These are phyloP conservation scores for Salvia miltiorrhiza DNA, from an alignment of 257 asterid species.

Conservation along the genomic window DNA sequence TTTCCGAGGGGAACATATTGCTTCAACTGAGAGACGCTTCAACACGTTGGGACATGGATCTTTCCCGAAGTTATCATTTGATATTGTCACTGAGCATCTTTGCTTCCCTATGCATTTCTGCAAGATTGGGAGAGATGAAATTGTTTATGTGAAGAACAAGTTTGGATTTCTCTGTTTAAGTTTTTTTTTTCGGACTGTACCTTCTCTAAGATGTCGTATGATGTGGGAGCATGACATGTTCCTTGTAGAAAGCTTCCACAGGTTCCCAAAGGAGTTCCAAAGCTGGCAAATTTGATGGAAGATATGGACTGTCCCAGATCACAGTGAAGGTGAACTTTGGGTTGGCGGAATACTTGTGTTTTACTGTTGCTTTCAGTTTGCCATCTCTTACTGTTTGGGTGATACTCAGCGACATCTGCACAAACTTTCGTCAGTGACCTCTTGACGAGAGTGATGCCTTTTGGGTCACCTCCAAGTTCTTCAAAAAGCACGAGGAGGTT, in stretches of 20 bases:
- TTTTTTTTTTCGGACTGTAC: slow-evolving; percentile 28
- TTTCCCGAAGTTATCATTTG: slow-evolving; percentile 60
- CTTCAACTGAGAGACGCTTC: slow-evolving; percentile 80
- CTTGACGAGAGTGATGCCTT: slow-evolving; percentile 61
- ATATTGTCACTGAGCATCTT: slow-evolving; percentile 68
- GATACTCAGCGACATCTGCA: slow-evolving; percentile 76
- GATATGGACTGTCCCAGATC: slow-evolving; percentile 66
- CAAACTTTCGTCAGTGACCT: slow-evolving; percentile 76
- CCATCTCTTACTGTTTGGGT: slow-evolving; percentile 75
- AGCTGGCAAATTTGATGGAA: slow-evolving; percentile 92
- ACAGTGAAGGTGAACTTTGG: slow-evolving; percentile 73
- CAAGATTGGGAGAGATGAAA: slow-evolving; percentile 6
- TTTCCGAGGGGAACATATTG: slow-evolving; percentile 50
- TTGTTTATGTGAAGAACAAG: background rate
- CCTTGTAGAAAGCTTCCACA: slow-evolving; percentile 91
- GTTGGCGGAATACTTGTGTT: slow-evolving; percentile 51
- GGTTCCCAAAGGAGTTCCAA: slow-evolving; percentile 84
- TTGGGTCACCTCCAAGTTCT: slow-evolving; percentile 96
- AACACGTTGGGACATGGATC: slow-evolving; percentile 85
- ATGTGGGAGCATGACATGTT: slow-evolving; percentile 82
- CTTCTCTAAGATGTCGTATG: slow-evolving; percentile 61
- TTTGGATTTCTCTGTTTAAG: background rate
- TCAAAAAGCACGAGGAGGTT: slow-evolving; percentile 82
- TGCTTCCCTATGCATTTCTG: slow-evolving; percentile 82
- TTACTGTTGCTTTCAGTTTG: slow-evolving; percentile 61